Evolutionary conservation across 139 green algal species (phyloP).

Genomic region (Chlamydomonas sphaeroides): DNA sequence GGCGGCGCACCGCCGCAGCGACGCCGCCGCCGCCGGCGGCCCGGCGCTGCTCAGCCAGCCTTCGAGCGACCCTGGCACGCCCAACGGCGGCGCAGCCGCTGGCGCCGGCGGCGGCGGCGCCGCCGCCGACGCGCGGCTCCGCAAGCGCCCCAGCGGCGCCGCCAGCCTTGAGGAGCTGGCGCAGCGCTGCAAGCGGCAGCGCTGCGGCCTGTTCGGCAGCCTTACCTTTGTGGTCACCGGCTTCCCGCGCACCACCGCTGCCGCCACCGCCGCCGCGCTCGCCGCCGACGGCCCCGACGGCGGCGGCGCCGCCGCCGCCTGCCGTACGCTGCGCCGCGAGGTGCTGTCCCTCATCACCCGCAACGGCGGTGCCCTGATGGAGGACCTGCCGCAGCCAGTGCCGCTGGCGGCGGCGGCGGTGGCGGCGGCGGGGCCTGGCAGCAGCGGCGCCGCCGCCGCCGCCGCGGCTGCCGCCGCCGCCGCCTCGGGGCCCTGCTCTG

Average conservation of each 20-base stretch:
- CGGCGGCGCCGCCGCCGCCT: neutral
- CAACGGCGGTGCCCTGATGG: slow-evolving; percentile 29
- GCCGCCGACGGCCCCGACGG: neutral
- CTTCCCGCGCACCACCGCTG: neutral
- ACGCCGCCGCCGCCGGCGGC: neutral
- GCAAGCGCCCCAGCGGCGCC: slow-evolving; percentile 15
- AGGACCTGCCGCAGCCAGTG: slow-evolving; percentile 18
- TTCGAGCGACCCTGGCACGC: slow-evolving; percentile 32
- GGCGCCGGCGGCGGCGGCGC: too few relatives aligned
- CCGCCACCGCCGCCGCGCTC: neutral
- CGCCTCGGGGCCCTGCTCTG: neutral
- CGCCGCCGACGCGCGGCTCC: neutral
- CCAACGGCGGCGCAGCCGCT: neutral
- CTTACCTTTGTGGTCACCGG: slow-evolving; percentile 33
- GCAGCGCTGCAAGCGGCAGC: slow-evolving; percentile 26
- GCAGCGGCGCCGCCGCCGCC: neutral
- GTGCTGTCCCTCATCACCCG: slow-evolving; percentile 13
- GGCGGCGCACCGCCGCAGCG: too few relatives aligned
- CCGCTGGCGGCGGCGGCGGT: too few relatives aligned
- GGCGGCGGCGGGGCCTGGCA: neutral
- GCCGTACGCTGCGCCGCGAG: neutral
- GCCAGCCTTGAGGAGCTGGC: neutral
- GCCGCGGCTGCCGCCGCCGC: neutral
- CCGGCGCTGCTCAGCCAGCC: slow-evolving; percentile 21
- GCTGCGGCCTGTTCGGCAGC: slow-evolving; percentile 22